Base-by-base conservation (phyloP, 2,329 filamentous ascomycete species). In the Ophiostoma ips region DNA sequence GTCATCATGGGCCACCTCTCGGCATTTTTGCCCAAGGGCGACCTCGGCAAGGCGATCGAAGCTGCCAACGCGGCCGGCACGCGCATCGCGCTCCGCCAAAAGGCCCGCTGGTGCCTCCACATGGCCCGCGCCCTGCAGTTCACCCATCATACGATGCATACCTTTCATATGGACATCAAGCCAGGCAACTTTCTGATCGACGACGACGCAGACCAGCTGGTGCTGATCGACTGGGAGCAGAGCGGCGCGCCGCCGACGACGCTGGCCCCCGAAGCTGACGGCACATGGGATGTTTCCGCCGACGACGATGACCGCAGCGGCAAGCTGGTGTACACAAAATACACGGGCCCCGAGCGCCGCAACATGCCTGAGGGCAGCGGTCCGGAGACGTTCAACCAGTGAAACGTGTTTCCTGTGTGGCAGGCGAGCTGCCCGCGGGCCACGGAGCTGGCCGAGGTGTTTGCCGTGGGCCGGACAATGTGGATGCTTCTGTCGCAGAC, bases 81-180 rank as follows among this genome's bases (percentile, higher is more conserved):
- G 5, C 53, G 46, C 13, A 51, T 60, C 5, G 45, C 55, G 5
- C 49, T 58, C 1, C 19, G 1, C 0, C 47, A 49, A 6, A 59
- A 59, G 46, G 56, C 55, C 7, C 49, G 48, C 15, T 61, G 58
- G 59, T 59, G 59, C 52, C 34, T 48, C 28, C 51, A 58, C 35
- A 60, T 61, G 59, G 50, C 57, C 2, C 28, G 48, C 11, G 58
- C 58, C 10, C 41, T 60, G 10, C 49, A 48, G 4, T 54, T 60
- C 31, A 58, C 58, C 2, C 58, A 60, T 24, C 48, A 30, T 10
- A 50, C 52, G 7, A 56, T 54, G 13, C 36, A 55, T 3, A 62
- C 54, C 1, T 63, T 55, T 43, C 60, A 62, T 49, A 61, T 60
- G 57, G 60, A 63, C 45, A 55, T 63, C 45, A 63, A 62, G 50